Evolutionary conservation across 78 protist species (phyloP).

Genomic region (Trichosphaerium sp.): DNA sequence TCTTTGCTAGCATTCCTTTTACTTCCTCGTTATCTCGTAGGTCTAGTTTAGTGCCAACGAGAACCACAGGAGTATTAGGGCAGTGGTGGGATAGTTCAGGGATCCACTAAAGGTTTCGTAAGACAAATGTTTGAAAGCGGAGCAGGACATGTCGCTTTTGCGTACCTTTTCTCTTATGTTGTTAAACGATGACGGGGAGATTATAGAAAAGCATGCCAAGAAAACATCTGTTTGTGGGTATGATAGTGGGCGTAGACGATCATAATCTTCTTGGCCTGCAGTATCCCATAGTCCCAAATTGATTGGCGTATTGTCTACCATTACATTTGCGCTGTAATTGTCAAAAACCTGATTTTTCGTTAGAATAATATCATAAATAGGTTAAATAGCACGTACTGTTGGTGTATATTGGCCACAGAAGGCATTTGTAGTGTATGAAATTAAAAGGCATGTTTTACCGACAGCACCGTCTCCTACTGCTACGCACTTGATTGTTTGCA

Average conservation of each 20-base stretch:
- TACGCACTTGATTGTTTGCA: conserved; percentile 58
- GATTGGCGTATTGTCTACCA: conserved; percentile 72
- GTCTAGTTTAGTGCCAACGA: conserved; percentile 83
- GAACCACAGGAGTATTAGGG: conserved; percentile 66
- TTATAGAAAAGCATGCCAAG: conserved; percentile 64
- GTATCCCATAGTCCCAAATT: conserved; percentile 90
- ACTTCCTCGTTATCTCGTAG: conserved; percentile 22
- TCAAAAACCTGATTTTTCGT: too few species aligned
- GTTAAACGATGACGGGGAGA: conserved; percentile 59
- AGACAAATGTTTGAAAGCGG: too few species aligned
- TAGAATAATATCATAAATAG: too few species aligned
- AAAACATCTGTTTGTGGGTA: conserved; percentile 87
- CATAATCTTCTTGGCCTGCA: conserved; percentile 98
- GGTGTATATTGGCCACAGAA: conserved; percentile 74
- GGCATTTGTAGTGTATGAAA: conserved; percentile 77
- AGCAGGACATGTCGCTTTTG: too few species aligned
- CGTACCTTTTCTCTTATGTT: conserved; percentile 58
- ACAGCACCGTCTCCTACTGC: conserved; percentile 75
- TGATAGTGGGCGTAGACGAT: conserved; percentile 89
- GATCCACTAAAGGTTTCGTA: too few species aligned
- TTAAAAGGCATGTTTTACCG: conserved; percentile 69
- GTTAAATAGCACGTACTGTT: conserved; percentile 15
- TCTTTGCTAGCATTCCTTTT: not conserved
- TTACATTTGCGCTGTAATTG: conserved; percentile 77
- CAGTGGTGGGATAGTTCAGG: conserved; percentile 65